Conservation (phyloP, 768 basidiomycete genomes). For the Boletus tomentosulus region DNA sequence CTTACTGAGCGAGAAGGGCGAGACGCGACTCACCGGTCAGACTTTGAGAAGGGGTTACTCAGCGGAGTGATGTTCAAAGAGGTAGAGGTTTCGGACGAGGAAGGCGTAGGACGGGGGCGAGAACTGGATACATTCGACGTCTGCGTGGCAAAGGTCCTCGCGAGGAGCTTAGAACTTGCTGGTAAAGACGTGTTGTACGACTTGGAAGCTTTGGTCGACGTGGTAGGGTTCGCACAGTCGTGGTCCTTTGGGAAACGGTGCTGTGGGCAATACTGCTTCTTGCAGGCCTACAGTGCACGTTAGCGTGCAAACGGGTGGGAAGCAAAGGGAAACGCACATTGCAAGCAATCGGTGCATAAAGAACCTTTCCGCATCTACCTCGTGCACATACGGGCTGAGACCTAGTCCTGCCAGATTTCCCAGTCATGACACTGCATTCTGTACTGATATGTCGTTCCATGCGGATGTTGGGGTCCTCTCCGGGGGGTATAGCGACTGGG, state of each 20-base stretch:
- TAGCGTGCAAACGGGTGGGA: not conserved
- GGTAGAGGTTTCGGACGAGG: conserved; percentile 7
- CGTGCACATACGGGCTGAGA: conserved; percentile 57
- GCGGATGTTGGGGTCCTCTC: conserved; percentile 74
- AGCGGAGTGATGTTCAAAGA: conserved; percentile 14
- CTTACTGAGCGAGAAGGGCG: conserved; percentile 36
- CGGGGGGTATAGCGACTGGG: conserved; percentile 70
- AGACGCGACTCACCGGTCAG: conserved; percentile 59
- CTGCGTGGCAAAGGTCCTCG: conserved; percentile 2
- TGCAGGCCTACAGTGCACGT: conserved; percentile 53
- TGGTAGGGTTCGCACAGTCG: conserved; percentile 37
- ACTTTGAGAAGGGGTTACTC: conserved; percentile 40
- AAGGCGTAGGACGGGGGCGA: not conserved
- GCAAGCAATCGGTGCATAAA: conserved; percentile 73
- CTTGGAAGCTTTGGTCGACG: conserved; percentile 13
- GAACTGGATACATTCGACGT: conserved; percentile 7
- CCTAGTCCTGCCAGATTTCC: conserved; percentile 45
- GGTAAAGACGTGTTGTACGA: conserved; percentile 1
- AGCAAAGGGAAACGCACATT: conserved; percentile 45
- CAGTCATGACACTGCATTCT: conserved; percentile 69
- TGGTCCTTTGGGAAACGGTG: conserved; percentile 82
- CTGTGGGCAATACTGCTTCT: conserved; percentile 65
- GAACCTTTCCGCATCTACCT: conserved; percentile 63
- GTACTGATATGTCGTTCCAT: conserved; percentile 73
- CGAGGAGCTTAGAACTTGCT: conserved; percentile 3